These are phyloP conservation scores for Falciphora oryzae DNA, from an alignment of 2,329 filamentous ascomycete genomes.

Conservation along the genomic window DNA sequence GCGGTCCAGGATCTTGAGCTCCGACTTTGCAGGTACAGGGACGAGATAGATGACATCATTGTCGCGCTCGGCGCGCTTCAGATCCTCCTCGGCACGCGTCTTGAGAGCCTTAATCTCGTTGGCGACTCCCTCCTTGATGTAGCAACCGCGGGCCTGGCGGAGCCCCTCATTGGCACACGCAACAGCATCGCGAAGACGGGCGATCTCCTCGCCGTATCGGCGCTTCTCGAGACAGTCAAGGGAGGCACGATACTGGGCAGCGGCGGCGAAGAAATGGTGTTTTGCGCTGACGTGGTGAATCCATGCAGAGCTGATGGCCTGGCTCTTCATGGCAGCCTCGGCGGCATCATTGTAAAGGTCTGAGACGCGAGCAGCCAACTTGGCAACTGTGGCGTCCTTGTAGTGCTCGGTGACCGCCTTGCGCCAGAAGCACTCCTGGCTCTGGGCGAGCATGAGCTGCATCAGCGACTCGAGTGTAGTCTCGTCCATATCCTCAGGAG, in stretches of 20 bases:
- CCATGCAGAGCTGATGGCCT: slow-evolving; percentile 88
- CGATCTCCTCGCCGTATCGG: slow-evolving; percentile 93
- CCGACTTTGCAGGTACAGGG: slow-evolving; percentile 79
- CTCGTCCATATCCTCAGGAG: slow-evolving; percentile 93
- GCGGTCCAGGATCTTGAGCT: slow-evolving; percentile 77
- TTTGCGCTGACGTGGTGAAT: slow-evolving; percentile 98
- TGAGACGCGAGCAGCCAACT: slow-evolving; percentile 81
- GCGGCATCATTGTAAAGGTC: slow-evolving; percentile 83
- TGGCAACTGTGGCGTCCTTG: slow-evolving; percentile 88
- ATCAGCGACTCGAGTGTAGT: slow-evolving; percentile 78
- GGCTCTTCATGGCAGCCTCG: slow-evolving; percentile 81
- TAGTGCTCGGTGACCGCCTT: slow-evolving; percentile 92
- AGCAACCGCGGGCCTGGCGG: slow-evolving; percentile 66
- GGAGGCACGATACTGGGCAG: slow-evolving; percentile 87
- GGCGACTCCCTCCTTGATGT: slow-evolving; percentile 67
- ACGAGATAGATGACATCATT: slow-evolving; percentile 93
- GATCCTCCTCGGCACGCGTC: slow-evolving; percentile 73
- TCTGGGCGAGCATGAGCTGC: slow-evolving; percentile 82
- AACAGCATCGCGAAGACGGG: slow-evolving; percentile 75
- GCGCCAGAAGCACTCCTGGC: slow-evolving; percentile 97
- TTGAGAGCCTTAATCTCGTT: slow-evolving; percentile 81
- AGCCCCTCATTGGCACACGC: slow-evolving; percentile 79
- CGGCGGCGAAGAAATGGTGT: slow-evolving; percentile 93
- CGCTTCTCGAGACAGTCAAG: slow-evolving; percentile 89
- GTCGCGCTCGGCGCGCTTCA: slow-evolving; percentile 91